Conservation (phyloP, 2,329 filamentous ascomycete species). For the Stylonectria norvegica region DNA sequence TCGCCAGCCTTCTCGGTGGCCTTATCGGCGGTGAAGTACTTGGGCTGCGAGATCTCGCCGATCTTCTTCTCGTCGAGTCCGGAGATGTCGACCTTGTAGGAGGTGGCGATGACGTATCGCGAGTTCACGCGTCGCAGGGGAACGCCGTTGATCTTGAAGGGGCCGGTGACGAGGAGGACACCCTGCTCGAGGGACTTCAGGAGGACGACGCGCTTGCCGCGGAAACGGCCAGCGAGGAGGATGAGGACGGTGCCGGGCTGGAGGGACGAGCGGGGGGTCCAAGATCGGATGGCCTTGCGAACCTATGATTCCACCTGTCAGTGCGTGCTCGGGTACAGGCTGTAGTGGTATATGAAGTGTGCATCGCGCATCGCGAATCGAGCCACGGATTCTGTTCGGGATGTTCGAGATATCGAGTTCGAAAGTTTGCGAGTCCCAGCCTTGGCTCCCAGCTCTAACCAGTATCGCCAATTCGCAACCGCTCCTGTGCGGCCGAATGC, state of each 20-base stretch:
- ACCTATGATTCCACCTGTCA: slow-evolving; percentile 56
- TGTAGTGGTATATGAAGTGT: slow-evolving; percentile 9
- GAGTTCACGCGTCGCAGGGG: slow-evolving; percentile 92
- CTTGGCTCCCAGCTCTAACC: slow-evolving; percentile 9
- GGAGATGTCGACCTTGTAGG: slow-evolving; percentile 76
- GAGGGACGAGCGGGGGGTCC: slow-evolving; percentile 83
- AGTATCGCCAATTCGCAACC: slow-evolving; percentile 10
- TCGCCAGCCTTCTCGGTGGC: slow-evolving; percentile 90
- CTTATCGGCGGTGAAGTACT: slow-evolving; percentile 98
- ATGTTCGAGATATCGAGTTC: slow-evolving; percentile 17
- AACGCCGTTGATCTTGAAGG: slow-evolving; percentile 99
- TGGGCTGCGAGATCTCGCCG: slow-evolving; percentile 67
- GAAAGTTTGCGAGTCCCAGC: slow-evolving; percentile 4
- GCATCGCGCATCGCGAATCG: slow-evolving; percentile 8
- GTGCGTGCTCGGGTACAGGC: slow-evolving; percentile 16
- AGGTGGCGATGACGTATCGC: slow-evolving; percentile 90
- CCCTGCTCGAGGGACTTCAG: slow-evolving; percentile 97
- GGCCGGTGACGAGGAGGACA: slow-evolving; percentile 97
- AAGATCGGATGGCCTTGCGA: slow-evolving; percentile 88
- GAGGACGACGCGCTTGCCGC: slow-evolving; percentile 98
- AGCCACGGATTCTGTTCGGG: slow-evolving; percentile 11
- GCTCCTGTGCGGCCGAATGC: slow-evolving; percentile 11
- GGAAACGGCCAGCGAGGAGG: slow-evolving; percentile 98
- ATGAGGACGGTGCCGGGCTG: slow-evolving; percentile 96
- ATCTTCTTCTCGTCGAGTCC: slow-evolving; percentile 91